phyloP scores from a whole-genome alignment of 768 basidiomycete genomes.

The Kwoniella sp. region DNA sequence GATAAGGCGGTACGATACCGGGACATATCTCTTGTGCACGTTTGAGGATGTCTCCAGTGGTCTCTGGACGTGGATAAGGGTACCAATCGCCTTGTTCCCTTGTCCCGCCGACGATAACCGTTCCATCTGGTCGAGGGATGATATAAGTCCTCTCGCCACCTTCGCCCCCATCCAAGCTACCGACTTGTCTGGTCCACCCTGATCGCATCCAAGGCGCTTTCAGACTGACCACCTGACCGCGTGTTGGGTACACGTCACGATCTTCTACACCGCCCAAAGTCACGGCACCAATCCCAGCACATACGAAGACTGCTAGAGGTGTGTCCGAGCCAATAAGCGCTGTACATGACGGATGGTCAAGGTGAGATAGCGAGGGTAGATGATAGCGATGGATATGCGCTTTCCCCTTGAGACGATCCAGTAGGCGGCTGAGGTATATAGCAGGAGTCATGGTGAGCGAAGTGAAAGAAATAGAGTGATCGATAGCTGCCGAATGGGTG shows the following conservation, averaged over 20 bases:
- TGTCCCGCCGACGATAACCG: slow-evolving; percentile 57
- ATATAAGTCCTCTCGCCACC: slow-evolving; percentile 55
- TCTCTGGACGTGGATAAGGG: slow-evolving; percentile 40
- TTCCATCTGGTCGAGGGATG: slow-evolving; percentile 54
- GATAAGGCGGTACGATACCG: slow-evolving; percentile 30
- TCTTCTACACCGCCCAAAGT: slow-evolving; percentile 52
- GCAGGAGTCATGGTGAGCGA: slow-evolving; percentile 57
- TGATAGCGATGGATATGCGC: slow-evolving; percentile 34
- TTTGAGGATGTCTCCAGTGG: slow-evolving; percentile 40
- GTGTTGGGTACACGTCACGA: slow-evolving; percentile 47
- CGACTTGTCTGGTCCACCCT: slow-evolving; percentile 52
- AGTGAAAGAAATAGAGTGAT: slow-evolving; percentile 53
- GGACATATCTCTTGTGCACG: slow-evolving; percentile 54
- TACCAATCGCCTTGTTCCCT: slow-evolving; percentile 55
- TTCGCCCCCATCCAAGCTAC: slow-evolving; percentile 44
- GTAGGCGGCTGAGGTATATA: slow-evolving; percentile 48
- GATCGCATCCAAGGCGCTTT: slow-evolving; percentile 49
- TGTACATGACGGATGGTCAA: slow-evolving; percentile 19
- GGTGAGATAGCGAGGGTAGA: slow-evolving; percentile 37
- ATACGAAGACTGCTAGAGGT: slow-evolving; percentile 42
- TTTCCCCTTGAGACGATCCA: slow-evolving; percentile 29
- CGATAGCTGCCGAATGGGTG: not conserved
- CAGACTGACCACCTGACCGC: slow-evolving; percentile 54
- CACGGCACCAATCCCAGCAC: slow-evolving; percentile 53
- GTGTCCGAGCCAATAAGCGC: slow-evolving; percentile 32